phyloP scores from a whole-genome alignment of 2,329 filamentous ascomycete genomes.

The Leptographium procerum region DNA sequence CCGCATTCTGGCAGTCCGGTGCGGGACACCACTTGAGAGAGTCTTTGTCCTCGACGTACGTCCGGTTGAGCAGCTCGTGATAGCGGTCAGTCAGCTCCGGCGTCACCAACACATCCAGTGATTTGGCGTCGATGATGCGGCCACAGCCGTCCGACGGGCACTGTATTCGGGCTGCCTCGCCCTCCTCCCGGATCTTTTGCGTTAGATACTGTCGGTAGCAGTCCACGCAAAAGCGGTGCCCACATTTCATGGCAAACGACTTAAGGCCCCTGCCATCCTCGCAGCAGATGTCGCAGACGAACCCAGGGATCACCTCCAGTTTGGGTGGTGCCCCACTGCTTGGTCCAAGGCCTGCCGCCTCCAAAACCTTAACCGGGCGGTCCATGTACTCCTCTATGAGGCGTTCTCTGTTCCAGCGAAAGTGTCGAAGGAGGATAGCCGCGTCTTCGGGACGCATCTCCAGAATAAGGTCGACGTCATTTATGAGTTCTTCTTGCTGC shows the following conservation, averaged over 20 bases:
- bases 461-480: slow-evolving; percentile 84
- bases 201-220: slow-evolving; percentile 86
- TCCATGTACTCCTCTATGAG: slow-evolving; percentile 97
- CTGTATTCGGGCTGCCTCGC: slow-evolving; percentile 87
- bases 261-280: slow-evolving; percentile 68
- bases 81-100: slow-evolving; percentile 53
- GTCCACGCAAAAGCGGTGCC: slow-evolving; percentile 82
- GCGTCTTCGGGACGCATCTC: slow-evolving; percentile 81
- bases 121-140: slow-evolving; percentile 82
- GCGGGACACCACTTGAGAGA: slow-evolving; percentile 95
- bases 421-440: slow-evolving; percentile 79
- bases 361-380: slow-evolving; percentile 63
- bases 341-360: slow-evolving; percentile 70
- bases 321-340: slow-evolving; percentile 50
- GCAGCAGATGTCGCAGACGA: slow-evolving; percentile 91
- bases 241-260: slow-evolving; percentile 91
- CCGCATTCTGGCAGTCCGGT: slow-evolving; percentile 88
- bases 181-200: slow-evolving; percentile 91
- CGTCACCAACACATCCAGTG: slow-evolving; percentile 64
- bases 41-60: slow-evolving; percentile 95
- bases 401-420: slow-evolving; percentile 92
- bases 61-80: slow-evolving; percentile 74
- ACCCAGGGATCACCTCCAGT: slow-evolving; percentile 61
- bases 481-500: slow-evolving; percentile 76
- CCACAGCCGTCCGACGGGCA: slow-evolving; percentile 83